phyloP scores from a whole-genome alignment of 768 basidiomycete species.

The Termitomyces sp. region DNA sequence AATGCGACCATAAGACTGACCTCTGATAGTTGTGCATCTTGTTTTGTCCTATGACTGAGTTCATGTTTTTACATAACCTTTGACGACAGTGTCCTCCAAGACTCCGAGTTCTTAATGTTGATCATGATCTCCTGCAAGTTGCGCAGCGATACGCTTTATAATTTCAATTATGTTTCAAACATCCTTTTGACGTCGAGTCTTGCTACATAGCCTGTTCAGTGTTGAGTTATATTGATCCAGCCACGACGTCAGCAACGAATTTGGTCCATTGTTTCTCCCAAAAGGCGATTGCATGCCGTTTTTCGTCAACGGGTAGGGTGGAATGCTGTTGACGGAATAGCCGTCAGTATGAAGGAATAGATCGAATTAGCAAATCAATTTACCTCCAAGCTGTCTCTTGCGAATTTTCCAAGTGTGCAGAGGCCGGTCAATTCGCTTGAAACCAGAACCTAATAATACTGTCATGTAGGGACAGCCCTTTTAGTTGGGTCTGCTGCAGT shows the following conservation, averaged over 20 bases:
- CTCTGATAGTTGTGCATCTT: too few species aligned
- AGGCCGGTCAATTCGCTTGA: constrained; percentile 65
- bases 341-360: neutral
- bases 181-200: neutral
- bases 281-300: constrained; percentile 28
- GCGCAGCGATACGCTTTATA: too few species aligned
- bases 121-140: too few species aligned
- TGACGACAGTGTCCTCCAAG: too few species aligned
- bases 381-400: constrained; percentile 62
- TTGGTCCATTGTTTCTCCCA: constrained; percentile 14
- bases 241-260: constrained; percentile 10
- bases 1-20: too few species aligned
- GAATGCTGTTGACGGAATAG: constrained; percentile 37
- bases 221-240: neutral
- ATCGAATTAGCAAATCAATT: neutral
- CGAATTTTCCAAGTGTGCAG: constrained; percentile 54
- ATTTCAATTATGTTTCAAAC: neutral
- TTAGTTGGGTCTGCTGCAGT: neutral
- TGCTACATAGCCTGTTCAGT: neutral
- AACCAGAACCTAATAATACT: constrained; percentile 51
- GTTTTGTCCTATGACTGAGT: too few species aligned
- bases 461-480: neutral
- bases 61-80: too few species aligned
- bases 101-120: too few species aligned
- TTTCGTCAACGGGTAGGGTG: constrained; percentile 41